Evolutionary conservation across 345 rosid species (phyloP).

Genomic region (Lenwebbia sp.): DNA sequence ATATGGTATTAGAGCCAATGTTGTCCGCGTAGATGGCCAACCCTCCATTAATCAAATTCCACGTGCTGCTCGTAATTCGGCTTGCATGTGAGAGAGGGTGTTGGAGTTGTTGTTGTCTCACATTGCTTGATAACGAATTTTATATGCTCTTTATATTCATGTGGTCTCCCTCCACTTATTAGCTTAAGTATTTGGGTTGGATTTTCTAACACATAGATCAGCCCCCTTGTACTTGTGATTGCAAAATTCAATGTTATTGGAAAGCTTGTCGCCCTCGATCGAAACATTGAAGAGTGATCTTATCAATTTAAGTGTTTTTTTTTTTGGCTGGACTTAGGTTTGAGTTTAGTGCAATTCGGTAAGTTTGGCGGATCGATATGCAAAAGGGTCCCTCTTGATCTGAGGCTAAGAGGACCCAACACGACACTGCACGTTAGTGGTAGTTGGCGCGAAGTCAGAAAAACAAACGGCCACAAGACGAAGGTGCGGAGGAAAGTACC

Average conservation of each 20-base stretch:
- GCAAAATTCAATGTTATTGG: not conserved
- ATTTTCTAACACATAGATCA: no score
- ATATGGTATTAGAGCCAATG: no score
- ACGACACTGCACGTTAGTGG: not conserved
- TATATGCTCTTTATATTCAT: no score
- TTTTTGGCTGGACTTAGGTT: not conserved
- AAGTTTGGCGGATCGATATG: not conserved
- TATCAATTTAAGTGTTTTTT: not conserved
- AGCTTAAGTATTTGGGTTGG: no score
- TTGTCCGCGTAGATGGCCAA: no score
- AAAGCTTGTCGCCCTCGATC: accelerated
- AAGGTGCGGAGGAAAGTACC: not conserved
- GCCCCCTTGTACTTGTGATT: not conserved
- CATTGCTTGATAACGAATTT: no score
- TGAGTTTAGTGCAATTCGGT: not conserved
- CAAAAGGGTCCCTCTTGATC: not conserved
- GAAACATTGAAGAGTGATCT: not conserved
- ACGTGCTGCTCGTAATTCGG: no score
- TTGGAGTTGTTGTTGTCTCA: no score
- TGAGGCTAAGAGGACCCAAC: not conserved
- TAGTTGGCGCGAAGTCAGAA: not conserved
- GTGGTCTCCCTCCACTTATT: no score
- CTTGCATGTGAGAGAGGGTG: no score
- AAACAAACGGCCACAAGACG: not conserved
- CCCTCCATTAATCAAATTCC: no score